Conservation (phyloP, 169 alveolate genomes). For the Plasmodium ovale region DNA sequence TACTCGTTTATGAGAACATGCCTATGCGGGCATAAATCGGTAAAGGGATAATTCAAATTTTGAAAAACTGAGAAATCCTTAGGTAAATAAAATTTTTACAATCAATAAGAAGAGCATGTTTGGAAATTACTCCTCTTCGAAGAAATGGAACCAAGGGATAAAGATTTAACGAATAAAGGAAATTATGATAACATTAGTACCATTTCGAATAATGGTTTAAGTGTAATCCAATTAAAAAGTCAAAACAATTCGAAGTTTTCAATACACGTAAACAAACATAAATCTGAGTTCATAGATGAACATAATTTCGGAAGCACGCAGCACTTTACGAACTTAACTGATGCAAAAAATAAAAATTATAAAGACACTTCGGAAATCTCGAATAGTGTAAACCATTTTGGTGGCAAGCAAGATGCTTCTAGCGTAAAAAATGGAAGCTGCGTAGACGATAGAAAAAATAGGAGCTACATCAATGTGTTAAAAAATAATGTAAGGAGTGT, state of each 20-base stretch:
- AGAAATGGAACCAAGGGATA: neutral
- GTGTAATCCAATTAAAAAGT: neutral
- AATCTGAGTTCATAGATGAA: neutral
- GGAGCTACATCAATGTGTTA: slow-evolving; percentile 17
- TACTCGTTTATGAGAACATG: too few relatives aligned
- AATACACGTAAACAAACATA: neutral
- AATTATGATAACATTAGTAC: neutral
- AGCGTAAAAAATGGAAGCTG: neutral
- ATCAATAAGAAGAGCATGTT: neutral
- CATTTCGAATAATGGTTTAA: neutral
- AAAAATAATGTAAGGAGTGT: slow-evolving; percentile 23
- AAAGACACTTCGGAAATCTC: neutral
- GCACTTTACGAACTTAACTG: neutral
- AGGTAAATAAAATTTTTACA: neutral
- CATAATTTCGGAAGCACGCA: neutral
- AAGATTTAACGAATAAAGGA: slow-evolving; percentile 9
- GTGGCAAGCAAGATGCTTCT: neutral
- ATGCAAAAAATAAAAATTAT: neutral
- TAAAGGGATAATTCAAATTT: too few relatives aligned
- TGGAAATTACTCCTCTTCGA: neutral
- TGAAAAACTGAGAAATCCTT: neutral
- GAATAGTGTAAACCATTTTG: neutral
- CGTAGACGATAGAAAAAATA: slow-evolving; percentile 6
- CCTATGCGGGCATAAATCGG: too few relatives aligned
- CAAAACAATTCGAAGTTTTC: neutral